Conservation (phyloP, 345 rosid species). For the Populus euphratica region DNA sequence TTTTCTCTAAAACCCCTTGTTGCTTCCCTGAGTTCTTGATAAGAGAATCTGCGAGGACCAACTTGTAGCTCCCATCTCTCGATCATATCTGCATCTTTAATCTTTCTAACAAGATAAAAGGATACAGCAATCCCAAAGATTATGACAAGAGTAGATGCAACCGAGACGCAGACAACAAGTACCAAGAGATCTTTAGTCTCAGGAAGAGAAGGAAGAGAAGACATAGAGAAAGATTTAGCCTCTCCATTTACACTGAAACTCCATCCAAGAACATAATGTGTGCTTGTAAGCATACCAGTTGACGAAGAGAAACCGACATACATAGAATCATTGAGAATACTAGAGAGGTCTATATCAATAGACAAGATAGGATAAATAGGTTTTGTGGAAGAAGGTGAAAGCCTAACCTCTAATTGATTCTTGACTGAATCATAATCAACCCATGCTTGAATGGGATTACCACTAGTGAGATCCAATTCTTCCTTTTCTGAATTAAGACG, state of each 20-base stretch:
- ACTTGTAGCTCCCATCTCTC: constrained; percentile 6
- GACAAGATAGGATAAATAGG: constrained; percentile 60
- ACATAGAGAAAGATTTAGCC: constrained; percentile 52
- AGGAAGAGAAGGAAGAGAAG: constrained; percentile 64
- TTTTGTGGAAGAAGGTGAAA: constrained; percentile 60
- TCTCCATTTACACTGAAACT: constrained; percentile 66
- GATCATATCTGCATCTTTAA: constrained; percentile 19
- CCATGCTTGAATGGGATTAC: constrained; percentile 68
- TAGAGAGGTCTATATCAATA: constrained; percentile 56
- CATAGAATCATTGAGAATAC: constrained; percentile 53
- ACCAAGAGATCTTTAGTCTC: constrained; percentile 20
- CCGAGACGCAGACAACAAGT: constrained; percentile 40
- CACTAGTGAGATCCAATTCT: constrained; percentile 46
- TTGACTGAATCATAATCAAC: constrained; percentile 66
- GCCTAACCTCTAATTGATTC: constrained; percentile 55
- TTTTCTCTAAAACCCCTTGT: neutral
- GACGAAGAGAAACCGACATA: constrained; percentile 86
- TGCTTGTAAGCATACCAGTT: constrained; percentile 73
- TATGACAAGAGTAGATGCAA: constrained; percentile 31
- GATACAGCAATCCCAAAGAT: constrained; percentile 29
- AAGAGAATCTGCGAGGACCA: constrained; percentile 4
- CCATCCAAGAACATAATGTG: constrained; percentile 86
- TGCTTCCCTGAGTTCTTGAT: neutral
- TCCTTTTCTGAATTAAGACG: constrained; percentile 34
- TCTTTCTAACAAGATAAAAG: constrained; percentile 40